These are phyloP conservation scores for Passiflora organensis DNA, from an alignment of 345 rosid species.

Conservation along the genomic window DNA sequence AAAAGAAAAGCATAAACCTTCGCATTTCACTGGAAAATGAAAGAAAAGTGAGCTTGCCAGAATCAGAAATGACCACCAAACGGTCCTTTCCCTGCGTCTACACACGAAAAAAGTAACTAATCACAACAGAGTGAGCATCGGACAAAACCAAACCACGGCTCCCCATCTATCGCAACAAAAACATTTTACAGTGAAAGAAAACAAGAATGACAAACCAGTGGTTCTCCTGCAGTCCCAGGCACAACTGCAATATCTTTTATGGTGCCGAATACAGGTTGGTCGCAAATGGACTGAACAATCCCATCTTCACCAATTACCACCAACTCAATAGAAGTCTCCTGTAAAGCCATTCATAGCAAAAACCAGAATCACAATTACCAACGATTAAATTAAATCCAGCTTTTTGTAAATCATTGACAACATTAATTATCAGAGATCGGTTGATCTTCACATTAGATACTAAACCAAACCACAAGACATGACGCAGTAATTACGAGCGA, in stretches of 20 bases:
- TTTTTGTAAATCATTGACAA: too few relatives aligned
- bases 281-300: conserved; percentile 63
- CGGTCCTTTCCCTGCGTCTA: conserved; percentile 75
- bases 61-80: conserved; percentile 83
- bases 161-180: not conserved
- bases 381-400: too few relatives aligned
- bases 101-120: conserved; percentile 18
- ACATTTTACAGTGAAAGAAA: conserved; percentile 6
- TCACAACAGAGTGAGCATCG: conserved; percentile 1
- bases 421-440: too few relatives aligned
- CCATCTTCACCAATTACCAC: conserved; percentile 76
- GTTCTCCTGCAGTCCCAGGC: conserved; percentile 48
- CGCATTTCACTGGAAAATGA: conserved; percentile 91
- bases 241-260: conserved; percentile 79
- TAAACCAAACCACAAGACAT: not conserved
- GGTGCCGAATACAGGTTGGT: conserved; percentile 80
- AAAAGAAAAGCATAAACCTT: conserved; percentile 47
- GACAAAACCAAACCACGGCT: not conserved
- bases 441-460: too few relatives aligned
- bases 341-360: conserved; percentile 8
- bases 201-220: conserved; percentile 6
- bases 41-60: conserved; percentile 97
- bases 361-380: not conserved
- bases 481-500: not conserved
- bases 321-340: conserved; percentile 95